Base-by-base conservation (phyloP, 345 rosid species). In the Dovyalis caffra region DNA sequence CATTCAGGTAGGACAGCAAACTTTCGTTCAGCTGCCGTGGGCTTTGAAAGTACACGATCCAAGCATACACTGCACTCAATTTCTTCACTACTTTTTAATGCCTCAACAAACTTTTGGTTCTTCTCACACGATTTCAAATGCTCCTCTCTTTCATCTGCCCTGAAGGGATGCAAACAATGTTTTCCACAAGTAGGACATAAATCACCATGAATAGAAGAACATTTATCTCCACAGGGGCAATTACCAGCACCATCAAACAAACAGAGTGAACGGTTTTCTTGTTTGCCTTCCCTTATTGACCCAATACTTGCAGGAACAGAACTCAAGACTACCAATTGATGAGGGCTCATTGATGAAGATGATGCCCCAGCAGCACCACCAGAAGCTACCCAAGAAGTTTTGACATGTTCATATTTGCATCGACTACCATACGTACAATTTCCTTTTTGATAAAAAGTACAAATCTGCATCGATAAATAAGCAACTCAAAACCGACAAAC, bases 371-470 rank as follows among this genome's bases (percentile, higher is more conserved):
- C 67, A 23, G 9, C 47, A 43, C 47, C 31, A 43, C 84, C 66
- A 23, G 82, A 82, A 31, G 85, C 83, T 6, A 83, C 67, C 12
- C 79, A 76, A 71, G 86, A 80, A 74, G 84, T 69, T 51, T 81
- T 90, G 49, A 80, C 83, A 71, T 93, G 98, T 65, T 88, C 89
- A 76, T 90, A 87, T 82, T 92, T 83, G 83, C 98, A 93, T 64
- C 95, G 86, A 79, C 88, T 86, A 63, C 93, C 98, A 43, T 87
- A 91, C 14, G 86, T 83, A 81, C 97, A 93, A 29, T 82, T 74
- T 29, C 98, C 95, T 82, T 90, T 93, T 77, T 93, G 98, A 79
- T 91, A 90, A 77, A 78, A 93, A 60, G 92, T 88, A 86, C 98
- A 93, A 68, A 91, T 81, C 98, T 93, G 83, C 40, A 60, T 74